phyloP scores from a whole-genome alignment of 768 basidiomycete species.

The Tricholoma bakamatsutake region DNA sequence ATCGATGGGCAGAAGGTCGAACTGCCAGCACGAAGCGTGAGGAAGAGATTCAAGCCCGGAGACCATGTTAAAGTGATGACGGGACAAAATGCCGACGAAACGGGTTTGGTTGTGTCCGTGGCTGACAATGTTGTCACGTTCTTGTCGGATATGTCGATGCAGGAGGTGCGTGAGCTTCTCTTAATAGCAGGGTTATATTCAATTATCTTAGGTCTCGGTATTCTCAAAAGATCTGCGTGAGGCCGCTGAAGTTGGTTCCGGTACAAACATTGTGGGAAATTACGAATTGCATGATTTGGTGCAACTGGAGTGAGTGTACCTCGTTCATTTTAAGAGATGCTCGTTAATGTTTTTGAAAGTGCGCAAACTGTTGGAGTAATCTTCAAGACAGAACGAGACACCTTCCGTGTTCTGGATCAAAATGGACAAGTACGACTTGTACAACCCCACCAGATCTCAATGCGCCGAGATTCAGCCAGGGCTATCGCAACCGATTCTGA shows the following conservation, averaged over 20 bases:
- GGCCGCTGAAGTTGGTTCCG: constrained; percentile 94
- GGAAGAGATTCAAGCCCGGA: constrained; percentile 94
- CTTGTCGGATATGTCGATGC: constrained; percentile 94
- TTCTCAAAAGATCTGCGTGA: constrained; percentile 97
- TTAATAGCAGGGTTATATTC: neutral
- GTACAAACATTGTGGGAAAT: constrained; percentile 84
- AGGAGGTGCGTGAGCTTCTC: constrained; percentile 58
- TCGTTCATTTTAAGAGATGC: neutral
- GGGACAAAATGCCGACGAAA: constrained; percentile 91
- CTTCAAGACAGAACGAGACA: constrained; percentile 93
- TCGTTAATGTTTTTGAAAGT: constrained; percentile 34
- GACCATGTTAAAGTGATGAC: constrained; percentile 99
- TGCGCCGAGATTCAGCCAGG: constrained; percentile 75
- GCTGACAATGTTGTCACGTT: constrained; percentile 91
- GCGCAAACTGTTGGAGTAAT: constrained; percentile 94
- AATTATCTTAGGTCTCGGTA: constrained; percentile 69
- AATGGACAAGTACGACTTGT: constrained; percentile 85
- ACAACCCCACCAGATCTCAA: constrained; percentile 91
- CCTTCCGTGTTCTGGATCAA: constrained; percentile 95
- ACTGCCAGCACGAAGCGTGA: constrained; percentile 79
- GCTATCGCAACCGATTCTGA: constrained; percentile 89
- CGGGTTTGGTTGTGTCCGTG: constrained; percentile 91
- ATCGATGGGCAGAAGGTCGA: constrained; percentile 85
- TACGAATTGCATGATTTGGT: constrained; percentile 97
- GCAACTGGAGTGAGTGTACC: constrained; percentile 78